These are phyloP conservation scores for Sporothrix euskadiensis DNA, from an alignment of 2,329 filamentous ascomycete species.

Conservation along the genomic window DNA sequence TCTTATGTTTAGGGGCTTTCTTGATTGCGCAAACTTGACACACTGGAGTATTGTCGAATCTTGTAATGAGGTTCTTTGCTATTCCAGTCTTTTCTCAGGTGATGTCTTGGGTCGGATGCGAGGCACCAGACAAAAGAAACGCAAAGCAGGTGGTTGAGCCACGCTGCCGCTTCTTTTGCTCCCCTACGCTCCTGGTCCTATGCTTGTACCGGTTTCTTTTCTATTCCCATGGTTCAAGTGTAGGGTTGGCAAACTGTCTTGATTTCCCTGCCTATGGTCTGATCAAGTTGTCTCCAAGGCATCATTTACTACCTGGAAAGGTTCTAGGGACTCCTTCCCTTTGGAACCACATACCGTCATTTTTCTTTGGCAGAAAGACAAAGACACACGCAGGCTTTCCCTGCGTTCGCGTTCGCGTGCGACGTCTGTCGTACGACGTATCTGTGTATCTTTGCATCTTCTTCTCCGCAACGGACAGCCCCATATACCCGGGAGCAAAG, in stretches of 20 bases:
- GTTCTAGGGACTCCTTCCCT: slow-evolving; percentile 23
- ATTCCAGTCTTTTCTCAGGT: slow-evolving; percentile 74
- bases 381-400: slow-evolving; percentile 16
- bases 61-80: slow-evolving; percentile 14
- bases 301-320: slow-evolving; percentile 38
- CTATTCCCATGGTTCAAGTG: slow-evolving; percentile 64
- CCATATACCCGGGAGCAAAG: slow-evolving; percentile 59
- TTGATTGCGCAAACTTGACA: slow-evolving; percentile 80
- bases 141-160: neutral
- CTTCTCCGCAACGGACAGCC: slow-evolving; percentile 60
- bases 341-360: slow-evolving; percentile 29
- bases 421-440: slow-evolving; percentile 3
- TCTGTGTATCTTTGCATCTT: slow-evolving; percentile 39
- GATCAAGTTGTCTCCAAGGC: slow-evolving; percentile 68
- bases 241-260: slow-evolving; percentile 72
- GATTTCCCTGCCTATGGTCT: slow-evolving; percentile 49
- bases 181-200: slow-evolving; percentile 76
- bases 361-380: slow-evolving; percentile 46
- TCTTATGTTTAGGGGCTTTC: slow-evolving; percentile 86
- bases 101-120: slow-evolving; percentile 83
- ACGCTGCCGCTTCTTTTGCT: slow-evolving; percentile 51
- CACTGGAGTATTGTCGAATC: slow-evolving; percentile 80
- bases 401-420: slow-evolving; percentile 2
- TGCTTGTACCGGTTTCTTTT: slow-evolving; percentile 63
- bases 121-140: slow-evolving; percentile 47